Percentiles rank a stretch among this genome's conserved stretches.
Conservation (phyloP, 1,284 basidiomycete genomes). For the Fomitiporia mediterranea region DNA sequence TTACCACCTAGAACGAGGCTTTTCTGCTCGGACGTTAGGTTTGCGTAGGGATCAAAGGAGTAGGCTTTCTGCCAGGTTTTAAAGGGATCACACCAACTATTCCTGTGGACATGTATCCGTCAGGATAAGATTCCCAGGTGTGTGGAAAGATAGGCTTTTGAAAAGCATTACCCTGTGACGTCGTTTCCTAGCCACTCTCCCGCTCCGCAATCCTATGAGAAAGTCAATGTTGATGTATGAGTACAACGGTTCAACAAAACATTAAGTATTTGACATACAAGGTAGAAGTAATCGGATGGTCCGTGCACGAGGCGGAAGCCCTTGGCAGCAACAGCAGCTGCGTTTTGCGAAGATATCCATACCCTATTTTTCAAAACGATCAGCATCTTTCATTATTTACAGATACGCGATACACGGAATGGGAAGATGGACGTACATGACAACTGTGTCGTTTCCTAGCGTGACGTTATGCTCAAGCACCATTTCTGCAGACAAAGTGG, state of each 20-base stretch:
- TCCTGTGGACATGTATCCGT: constrained; percentile 22
- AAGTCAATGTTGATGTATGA: not conserved
- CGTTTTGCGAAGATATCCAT: constrained; percentile 68
- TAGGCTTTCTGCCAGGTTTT: constrained; percentile 70
- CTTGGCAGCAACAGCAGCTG: constrained; percentile 50
- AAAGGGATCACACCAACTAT: constrained; percentile 70
- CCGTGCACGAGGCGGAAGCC: constrained; percentile 64
- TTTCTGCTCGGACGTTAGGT: constrained; percentile 39
- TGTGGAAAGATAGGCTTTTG: not conserved
- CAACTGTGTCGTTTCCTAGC: constrained; percentile 61
- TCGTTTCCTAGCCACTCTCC: constrained; percentile 73
- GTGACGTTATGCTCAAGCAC: constrained; percentile 60
- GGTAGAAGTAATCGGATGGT: constrained; percentile 73
- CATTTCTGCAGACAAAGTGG: constrained; percentile 52
- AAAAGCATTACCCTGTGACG: constrained; percentile 32
- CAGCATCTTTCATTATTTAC: too few relatives aligned
- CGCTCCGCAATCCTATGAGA: constrained; percentile 55
- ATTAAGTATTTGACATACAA: constrained; percentile 43
- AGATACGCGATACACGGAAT: constrained; percentile 26
- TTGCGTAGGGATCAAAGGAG: constrained; percentile 67
- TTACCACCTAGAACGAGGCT: constrained; percentile 35
- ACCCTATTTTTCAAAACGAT: constrained; percentile 26
- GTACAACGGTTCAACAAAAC: constrained; percentile 32
- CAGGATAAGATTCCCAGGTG: not conserved
- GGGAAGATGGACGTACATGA: constrained; percentile 40